Base-by-base conservation (phyloP, 257 asterid genomes). In the Lithospermum erythrorhizon region DNA sequence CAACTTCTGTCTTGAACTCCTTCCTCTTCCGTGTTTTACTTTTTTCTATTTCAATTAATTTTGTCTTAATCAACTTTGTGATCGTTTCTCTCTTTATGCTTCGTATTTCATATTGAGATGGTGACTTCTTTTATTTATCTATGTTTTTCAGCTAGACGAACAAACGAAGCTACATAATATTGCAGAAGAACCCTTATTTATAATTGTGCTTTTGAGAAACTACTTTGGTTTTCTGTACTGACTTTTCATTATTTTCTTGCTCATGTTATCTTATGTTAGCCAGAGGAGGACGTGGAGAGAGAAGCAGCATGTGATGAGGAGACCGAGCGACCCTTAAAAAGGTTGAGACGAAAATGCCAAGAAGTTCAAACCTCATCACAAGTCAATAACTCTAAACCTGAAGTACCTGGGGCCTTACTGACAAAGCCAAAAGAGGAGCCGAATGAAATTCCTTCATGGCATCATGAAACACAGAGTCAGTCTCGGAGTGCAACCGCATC, bases 241-340 rank as follows among this genome's bases (percentile, higher is more conserved):
- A 9, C 47, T 66, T 51, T 37, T 53, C 51, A 61, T 60, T 52
- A n/a, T n/a, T 27, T 51, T 52, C 58, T 30, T 41, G 49, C 17
- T 23, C 19, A 24, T 68, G 52, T 55, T 55, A 21, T 57, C 41
- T 55, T 14, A 49, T n/a, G 58, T 56, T 69, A 69, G 78, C 66
- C 27, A 37, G 72, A 25, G 59, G 62, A 22, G 29, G 72, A 24
- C 30, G 55, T 65, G 59, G 81, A 76, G 69, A 81, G 74, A 64
- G 81, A 80, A 82, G 68, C 78, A 30, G 76, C 70, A 25, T 58
- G 65, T 77, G 62, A 64, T 51, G 88, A 79, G 68, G 89, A 79
- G 64, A 71, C 76, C 49, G 78, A 48, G 48, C 81, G 79, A 48
- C 86, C 95, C 59, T 79, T 73, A 15, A 89, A 84, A 82, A 84